Conservation (phyloP, 2,329 filamentous ascomycete species). For the Ophiocordyceps australis region DNA sequence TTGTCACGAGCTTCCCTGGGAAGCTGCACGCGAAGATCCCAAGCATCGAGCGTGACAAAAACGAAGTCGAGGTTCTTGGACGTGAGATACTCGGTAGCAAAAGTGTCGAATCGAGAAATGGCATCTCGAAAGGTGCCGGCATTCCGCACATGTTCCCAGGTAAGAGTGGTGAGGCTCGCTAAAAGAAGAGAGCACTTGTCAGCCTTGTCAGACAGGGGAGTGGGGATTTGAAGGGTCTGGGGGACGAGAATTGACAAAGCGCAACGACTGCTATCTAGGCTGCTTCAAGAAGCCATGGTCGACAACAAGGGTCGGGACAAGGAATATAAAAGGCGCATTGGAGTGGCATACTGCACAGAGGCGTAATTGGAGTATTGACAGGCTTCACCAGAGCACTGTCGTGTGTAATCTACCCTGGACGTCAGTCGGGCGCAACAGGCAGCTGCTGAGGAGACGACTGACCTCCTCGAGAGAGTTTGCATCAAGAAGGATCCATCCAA, state of each 20-base stretch:
- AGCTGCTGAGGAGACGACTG: slow-evolving; percentile 15
- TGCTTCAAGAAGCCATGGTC: no score
- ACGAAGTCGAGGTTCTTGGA: slow-evolving; percentile 91
- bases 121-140: slow-evolving; percentile 95
- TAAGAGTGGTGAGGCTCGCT: slow-evolving; percentile 95
- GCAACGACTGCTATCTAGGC: no score
- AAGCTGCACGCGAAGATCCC: slow-evolving; percentile 95
- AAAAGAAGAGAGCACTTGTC: slow-evolving; percentile 7
- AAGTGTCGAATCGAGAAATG: slow-evolving; percentile 84
- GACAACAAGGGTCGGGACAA: no score
- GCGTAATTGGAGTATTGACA: slow-evolving; percentile 96
- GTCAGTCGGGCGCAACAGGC: no score
- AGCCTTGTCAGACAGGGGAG: no score
- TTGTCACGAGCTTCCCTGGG: slow-evolving; percentile 96
- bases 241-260: no score
- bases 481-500: slow-evolving; percentile 93
- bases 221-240: no score
- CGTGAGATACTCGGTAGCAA: slow-evolving; percentile 79
- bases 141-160: slow-evolving; percentile 97
- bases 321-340: no score
- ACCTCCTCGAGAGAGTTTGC: slow-evolving; percentile 88
- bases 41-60: slow-evolving; percentile 94
- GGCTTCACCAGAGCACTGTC: slow-evolving; percentile 96
- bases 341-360: slow-evolving; percentile 97
- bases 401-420: slow-evolving; percentile 59